Percentiles rank a stretch among this genome's conserved stretches.
These are phyloP conservation scores for Metschnikowia shivogae DNA, from an alignment of 805 yeast genomes.

Conservation along the genomic window DNA sequence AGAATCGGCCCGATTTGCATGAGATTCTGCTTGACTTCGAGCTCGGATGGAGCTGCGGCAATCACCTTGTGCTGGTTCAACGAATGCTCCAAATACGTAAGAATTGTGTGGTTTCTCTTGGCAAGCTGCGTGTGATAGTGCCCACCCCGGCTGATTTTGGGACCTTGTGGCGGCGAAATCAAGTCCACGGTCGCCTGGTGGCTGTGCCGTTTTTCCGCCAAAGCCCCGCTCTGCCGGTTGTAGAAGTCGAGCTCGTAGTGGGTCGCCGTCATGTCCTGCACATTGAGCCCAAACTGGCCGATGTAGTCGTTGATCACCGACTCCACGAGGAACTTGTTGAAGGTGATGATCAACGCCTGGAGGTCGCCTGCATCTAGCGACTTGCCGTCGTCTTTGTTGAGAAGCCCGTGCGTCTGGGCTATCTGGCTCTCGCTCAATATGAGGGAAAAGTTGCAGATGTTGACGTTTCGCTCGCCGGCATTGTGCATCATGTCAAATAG, in stretches of 20 bases:
- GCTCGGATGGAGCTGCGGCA: constrained; percentile 32
- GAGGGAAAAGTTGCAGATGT: constrained; percentile 71
- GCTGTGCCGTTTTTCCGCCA: constrained; percentile 31
- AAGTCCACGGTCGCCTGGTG: constrained; percentile 42
- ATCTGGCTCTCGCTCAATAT: constrained; percentile 34
- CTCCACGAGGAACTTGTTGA: constrained; percentile 56
- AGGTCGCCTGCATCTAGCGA: constrained; percentile 42
- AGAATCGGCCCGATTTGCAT: constrained; percentile 62
- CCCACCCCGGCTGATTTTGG: constrained; percentile 6
- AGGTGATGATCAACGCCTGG: constrained; percentile 45
- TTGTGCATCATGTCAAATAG: constrained; percentile 87
- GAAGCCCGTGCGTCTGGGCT: constrained; percentile 49
- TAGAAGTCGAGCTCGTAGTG: constrained; percentile 39
- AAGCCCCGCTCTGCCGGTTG: constrained; percentile 35
- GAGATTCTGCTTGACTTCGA: constrained; percentile 51
- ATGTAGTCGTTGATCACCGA: constrained; percentile 49
- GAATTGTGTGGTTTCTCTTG: constrained; percentile 33
- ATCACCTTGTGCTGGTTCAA: constrained; percentile 49
- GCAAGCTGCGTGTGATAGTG: constrained; percentile 7
- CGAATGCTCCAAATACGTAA: constrained; percentile 59
- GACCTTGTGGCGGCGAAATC: constrained; percentile 32
- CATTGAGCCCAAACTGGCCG: constrained; percentile 20
- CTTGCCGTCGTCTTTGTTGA: constrained; percentile 48
- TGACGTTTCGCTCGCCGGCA: constrained; percentile 66
- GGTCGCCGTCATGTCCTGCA: constrained; percentile 39